phyloP scores from a whole-genome alignment of 2,329 filamentous ascomycete species.

The Cordyceps militaris region DNA sequence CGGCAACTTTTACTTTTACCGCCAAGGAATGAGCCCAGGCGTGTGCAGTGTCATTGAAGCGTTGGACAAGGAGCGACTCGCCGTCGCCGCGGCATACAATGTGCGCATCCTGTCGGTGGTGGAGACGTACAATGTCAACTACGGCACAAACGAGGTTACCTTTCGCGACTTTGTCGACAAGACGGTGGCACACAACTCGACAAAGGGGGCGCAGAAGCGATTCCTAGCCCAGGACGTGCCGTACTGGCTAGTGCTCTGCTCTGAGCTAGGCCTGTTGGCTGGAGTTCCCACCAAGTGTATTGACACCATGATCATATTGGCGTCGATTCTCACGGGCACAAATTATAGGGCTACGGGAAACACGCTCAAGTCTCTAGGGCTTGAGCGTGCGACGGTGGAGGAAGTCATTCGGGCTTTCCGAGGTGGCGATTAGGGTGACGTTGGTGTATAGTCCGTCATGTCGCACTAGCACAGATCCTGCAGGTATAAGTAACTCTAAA shows the following conservation, averaged over 20 bases:
- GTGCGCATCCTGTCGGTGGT: background rate
- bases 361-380: constrained; percentile 9
- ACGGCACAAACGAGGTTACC: constrained; percentile 4
- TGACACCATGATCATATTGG: constrained; percentile 13
- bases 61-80: constrained; percentile 2
- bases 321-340: constrained; percentile 10
- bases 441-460: background rate
- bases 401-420: background rate
- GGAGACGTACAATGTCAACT: constrained; percentile 1
- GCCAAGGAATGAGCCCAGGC: constrained; percentile 14
- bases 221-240: constrained; percentile 9
- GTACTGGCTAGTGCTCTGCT: constrained; percentile 10
- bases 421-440: background rate
- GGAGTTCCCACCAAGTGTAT: constrained; percentile 8
- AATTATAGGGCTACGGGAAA: constrained; percentile 4
- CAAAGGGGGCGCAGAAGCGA: constrained; percentile 12
- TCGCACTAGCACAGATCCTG: too few species aligned
- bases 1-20: constrained; percentile 16
- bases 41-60: constrained; percentile 15
- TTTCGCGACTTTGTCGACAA: constrained; percentile 11
- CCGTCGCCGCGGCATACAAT: constrained; percentile 6
- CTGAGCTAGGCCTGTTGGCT: constrained; percentile 1
- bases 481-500: too few species aligned
- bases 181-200: constrained; percentile 12
- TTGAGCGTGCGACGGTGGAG: constrained; percentile 1